phyloP scores from a whole-genome alignment of 2,329 filamentous ascomycete species.

The Penicillium griseofulvum region DNA sequence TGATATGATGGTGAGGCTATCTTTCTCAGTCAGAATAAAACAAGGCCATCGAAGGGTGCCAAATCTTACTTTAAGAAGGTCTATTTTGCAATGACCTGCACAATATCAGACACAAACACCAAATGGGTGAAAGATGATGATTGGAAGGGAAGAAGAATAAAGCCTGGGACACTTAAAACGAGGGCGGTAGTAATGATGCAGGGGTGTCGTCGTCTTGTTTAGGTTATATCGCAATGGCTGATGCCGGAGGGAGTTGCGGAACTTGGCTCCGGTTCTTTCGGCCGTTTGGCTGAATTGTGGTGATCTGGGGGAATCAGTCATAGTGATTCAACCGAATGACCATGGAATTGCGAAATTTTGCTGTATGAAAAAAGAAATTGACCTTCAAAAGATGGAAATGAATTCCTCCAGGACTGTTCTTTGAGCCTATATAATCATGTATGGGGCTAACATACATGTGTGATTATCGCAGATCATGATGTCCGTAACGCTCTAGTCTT shows the following conservation, averaged over 20 bases:
- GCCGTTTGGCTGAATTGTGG: not conserved
- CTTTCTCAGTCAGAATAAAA: not conserved
- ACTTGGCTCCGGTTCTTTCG: conserved; percentile 14
- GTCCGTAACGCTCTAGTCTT: not conserved
- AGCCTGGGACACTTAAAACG: not conserved
- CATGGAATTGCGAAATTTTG: conserved; percentile 7
- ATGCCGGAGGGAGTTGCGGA: conserved; percentile 10
- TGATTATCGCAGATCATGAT: not conserved
- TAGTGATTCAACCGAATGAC: conserved; percentile 16
- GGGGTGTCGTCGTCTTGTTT: conserved; percentile 20
- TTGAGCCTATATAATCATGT: not conserved
- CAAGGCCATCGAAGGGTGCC: not conserved
- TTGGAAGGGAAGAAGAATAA: not conserved
- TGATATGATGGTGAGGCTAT: not conserved
- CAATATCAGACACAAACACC: not conserved
- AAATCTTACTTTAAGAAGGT: not conserved
- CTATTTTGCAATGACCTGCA: not conserved
- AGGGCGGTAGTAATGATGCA: conserved; percentile 17
- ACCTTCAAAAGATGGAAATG: not conserved
- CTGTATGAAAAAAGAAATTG: not conserved
- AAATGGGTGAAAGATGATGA: not conserved
- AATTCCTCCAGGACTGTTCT: not conserved
- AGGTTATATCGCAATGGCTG: not conserved
- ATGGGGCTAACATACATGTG: not conserved
- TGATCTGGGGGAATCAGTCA: conserved; percentile 4